Evolutionary conservation across 1,139 yeast genomes (phyloP).

Genomic region (Pichiaceae sp.): DNA sequence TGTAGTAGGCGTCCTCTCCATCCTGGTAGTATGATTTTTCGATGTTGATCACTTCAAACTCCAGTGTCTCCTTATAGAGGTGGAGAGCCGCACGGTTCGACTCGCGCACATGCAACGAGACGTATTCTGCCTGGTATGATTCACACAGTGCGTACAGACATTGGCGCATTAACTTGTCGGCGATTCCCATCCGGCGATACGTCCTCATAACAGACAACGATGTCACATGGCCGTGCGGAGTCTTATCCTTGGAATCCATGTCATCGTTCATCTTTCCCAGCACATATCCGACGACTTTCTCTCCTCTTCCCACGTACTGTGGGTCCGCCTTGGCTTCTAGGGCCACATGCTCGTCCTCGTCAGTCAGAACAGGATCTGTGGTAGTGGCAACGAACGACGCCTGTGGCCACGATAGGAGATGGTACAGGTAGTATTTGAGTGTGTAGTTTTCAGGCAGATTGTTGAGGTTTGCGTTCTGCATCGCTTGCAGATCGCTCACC

Average conservation of each 20-base stretch:
- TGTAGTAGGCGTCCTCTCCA: constrained; percentile 98
- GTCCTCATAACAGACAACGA: constrained; percentile 93
- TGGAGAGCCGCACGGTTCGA: constrained; percentile 93
- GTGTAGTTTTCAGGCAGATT: constrained; percentile 94
- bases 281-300: constrained; percentile 88
- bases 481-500: constrained; percentile 79
- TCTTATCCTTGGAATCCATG: constrained; percentile 58
- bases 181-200: constrained; percentile 90
- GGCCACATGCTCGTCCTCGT: constrained; percentile 24
- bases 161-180: constrained; percentile 89
- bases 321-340: constrained; percentile 42
- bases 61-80: constrained; percentile 77
- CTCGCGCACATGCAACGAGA: constrained; percentile 87
- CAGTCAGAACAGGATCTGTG: constrained; percentile 29
- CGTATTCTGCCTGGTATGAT: constrained; percentile 74
- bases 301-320: constrained; percentile 51
- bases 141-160: constrained; percentile 74
- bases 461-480: constrained; percentile 92
- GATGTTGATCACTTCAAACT: constrained; percentile 72
- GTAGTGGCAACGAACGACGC: constrained; percentile 94
- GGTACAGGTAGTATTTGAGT: constrained; percentile 88
- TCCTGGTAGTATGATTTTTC: constrained; percentile 90
- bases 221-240: constrained; percentile 92
- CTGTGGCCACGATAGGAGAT: constrained; percentile 94
- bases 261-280: constrained; percentile 96